A percentile compares a stretch with the other conserved stretches of the same genome.
These are phyloP conservation scores for Phanerodontia chrysosporium DNA, from an alignment of 768 basidiomycete species.

Conservation along the genomic window DNA sequence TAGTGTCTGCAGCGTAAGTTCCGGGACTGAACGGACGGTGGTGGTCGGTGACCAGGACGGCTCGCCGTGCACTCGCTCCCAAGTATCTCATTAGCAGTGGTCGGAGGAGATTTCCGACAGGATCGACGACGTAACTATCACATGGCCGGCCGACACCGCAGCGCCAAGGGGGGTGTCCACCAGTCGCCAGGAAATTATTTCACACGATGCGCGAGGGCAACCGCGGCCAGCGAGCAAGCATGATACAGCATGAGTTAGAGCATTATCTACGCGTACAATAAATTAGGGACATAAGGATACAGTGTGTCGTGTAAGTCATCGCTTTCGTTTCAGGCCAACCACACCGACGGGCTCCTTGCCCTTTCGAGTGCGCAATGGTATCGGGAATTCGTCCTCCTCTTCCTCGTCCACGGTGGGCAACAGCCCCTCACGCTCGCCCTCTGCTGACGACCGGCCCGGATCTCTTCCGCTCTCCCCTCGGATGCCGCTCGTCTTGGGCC, in stretches of 20 bases:
- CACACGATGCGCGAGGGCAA: not conserved
- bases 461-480: constrained; percentile 24
- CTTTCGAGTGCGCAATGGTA: constrained; percentile 67
- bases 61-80: not conserved
- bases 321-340: constrained; percentile 58
- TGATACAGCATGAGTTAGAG: not conserved
- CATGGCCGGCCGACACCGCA: not conserved
- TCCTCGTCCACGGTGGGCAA: constrained; percentile 34
- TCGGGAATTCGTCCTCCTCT: constrained; percentile 65
- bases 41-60: not conserved
- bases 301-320: constrained; percentile 36
- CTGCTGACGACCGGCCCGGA: not conserved
- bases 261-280: constrained; percentile 5
- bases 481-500: constrained; percentile 61
- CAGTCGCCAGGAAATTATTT: not conserved
- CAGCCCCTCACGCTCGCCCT: constrained; percentile 15
- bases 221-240: not conserved
- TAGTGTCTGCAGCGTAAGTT: not conserved
- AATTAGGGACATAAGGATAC: constrained; percentile 16
- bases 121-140: constrained; percentile 1
- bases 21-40: not conserved
- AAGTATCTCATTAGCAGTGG: not conserved
- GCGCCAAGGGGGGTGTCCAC: not conserved
- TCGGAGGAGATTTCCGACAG: constrained; percentile 1
- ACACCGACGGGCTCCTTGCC: constrained; percentile 45